Base-by-base conservation (phyloP, 441 rosid genomes). In the Francoa sonchifolia region DNA sequence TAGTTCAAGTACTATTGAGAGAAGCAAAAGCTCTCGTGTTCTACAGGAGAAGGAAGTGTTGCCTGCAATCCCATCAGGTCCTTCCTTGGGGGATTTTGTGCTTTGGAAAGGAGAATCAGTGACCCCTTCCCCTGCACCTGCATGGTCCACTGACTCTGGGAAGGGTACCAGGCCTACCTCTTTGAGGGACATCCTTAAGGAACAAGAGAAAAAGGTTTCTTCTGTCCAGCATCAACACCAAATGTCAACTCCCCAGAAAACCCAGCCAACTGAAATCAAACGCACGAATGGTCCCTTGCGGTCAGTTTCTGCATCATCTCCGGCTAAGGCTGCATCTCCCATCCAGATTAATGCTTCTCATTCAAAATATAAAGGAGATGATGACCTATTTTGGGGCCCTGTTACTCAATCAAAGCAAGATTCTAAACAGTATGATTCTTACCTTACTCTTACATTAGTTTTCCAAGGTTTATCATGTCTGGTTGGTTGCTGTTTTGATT, bases 311-410 rank as follows among this genome's bases (percentile, higher is more conserved):
- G 55, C 66, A 46, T 58, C 89, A 49, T 78, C 85, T 57, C 74
- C 86, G 2, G 60, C 77, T 0, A 83, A 81, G 68, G 71, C 62
- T 40, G 72, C 75, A 42, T 61, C 86, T 66, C 73, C 83, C 6
- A 18, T 63, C 32, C 79, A 62, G 71, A 62, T 59, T 4, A 72
- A 72, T 53, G 68, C 79, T 54, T 50, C 67, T 42, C 85, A 77
- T 50, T 68, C 74, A 22, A 92, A 76, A 54, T 26, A 61, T 48
- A 76, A 71, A 55, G 95, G 56, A 45, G 94, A 85, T 27, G 94
- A 82, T 45, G 94, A 90, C 54, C 76, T 90, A 19, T 90, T 90
- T 60, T 92, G 97, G 94, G 97, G 99, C 33, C 95, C 99, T 11
- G 16, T 63, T 57, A 93, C 81, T 62, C 92, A 79, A 41, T 63